These are phyloP conservation scores for Neophaeococcomyces mojaviensis DNA, from an alignment of 2,329 filamentous ascomycete species.

Conservation along the genomic window DNA sequence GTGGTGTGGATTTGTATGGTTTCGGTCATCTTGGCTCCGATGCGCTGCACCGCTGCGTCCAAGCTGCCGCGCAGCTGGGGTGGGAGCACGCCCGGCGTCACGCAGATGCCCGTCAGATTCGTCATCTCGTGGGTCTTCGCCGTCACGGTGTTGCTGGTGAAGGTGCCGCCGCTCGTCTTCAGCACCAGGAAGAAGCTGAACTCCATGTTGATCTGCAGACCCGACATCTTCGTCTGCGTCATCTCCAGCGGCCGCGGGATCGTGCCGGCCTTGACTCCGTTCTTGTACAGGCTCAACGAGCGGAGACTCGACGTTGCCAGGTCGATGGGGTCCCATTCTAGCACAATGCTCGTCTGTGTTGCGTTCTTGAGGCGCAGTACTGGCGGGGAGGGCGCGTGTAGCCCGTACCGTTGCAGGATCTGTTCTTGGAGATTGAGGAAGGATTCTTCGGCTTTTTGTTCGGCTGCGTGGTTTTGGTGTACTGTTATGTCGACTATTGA, in stretches of 20 bases:
- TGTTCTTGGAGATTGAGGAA: conserved; percentile 83
- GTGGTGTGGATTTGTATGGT: conserved; percentile 92
- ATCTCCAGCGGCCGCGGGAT: conserved; percentile 83
- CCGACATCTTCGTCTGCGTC: conserved; percentile 93
- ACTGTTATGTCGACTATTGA: conserved; percentile 98
- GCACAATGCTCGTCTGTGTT: conserved; percentile 94
- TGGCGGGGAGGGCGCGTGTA: conserved; percentile 66
- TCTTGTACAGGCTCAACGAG: conserved; percentile 84
- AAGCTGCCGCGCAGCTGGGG: conserved; percentile 65
- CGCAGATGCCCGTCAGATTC: conserved; percentile 87
- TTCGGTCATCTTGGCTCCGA: conserved; percentile 87
- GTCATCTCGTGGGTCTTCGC: conserved; percentile 98
- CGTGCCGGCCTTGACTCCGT: conserved; percentile 91
- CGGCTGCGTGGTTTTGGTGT: conserved; percentile 72
- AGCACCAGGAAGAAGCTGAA: conserved; percentile 92
- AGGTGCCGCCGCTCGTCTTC: conserved; percentile 82
- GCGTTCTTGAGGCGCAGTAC: conserved; percentile 88
- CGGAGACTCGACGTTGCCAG: conserved; percentile 87
- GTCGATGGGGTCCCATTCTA: conserved; percentile 95
- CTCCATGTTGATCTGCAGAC: conserved; percentile 90
- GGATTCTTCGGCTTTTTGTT: conserved; percentile 62
- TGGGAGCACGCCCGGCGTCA: conserved; percentile 82
- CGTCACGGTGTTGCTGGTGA: conserved; percentile 70
- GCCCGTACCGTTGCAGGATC: conserved; percentile 81
- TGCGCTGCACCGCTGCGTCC: conserved; percentile 67